Evolutionary conservation across 2,329 filamentous ascomycete species (phyloP), one percentile per base, ranked within the genome.

Genomic region (Stagonosporopsis tanaceti): DNA sequence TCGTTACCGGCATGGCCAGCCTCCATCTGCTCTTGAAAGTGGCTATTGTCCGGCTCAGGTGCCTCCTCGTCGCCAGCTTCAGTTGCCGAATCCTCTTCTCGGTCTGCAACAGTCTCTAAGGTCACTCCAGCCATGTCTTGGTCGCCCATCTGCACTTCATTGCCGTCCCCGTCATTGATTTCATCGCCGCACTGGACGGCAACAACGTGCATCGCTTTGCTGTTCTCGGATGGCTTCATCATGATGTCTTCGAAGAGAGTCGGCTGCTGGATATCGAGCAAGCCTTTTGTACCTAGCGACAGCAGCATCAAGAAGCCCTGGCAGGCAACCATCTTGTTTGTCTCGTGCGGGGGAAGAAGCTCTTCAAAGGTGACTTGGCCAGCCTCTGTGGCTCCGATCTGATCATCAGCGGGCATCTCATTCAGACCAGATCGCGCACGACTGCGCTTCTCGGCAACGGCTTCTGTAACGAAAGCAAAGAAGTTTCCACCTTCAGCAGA

Each of bases 401-500:
- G 63, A 17, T 67, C 48, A 6, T 51, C 44, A 42, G 70, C 70
- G 17, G 53, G 64, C 48, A 61, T 60, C 12, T 40, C 32, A 5
- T 17, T 20, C 12, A 27, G 24, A n/a, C 38, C 22, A 15, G 38
- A 59, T 32, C 61, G 60, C 15, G 57, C 47, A 17, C 54, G 64
- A 27, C 35, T 50, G 27, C 62, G 71, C 59, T 75, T 74, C 47
- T 73, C 72, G 6, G 69, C 61, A 20, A 87, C 79, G 4, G 78
- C 79, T 20, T 77, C 77, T 40, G 77, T 75, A 25, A 90, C 76
- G 65, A 87, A 90, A 0, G 81, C 79, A 12, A 89, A 78, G 71
- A 90, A 90, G 66, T 90, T 89, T 22, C 78, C 73, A 50, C 82
- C 83, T 65, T 90, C 87, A 11, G 78, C 76, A 62, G 88, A 85